Evolutionary conservation across 768 basidiomycete genomes (phyloP).

Genomic region (Holtermannia corniformis): DNA sequence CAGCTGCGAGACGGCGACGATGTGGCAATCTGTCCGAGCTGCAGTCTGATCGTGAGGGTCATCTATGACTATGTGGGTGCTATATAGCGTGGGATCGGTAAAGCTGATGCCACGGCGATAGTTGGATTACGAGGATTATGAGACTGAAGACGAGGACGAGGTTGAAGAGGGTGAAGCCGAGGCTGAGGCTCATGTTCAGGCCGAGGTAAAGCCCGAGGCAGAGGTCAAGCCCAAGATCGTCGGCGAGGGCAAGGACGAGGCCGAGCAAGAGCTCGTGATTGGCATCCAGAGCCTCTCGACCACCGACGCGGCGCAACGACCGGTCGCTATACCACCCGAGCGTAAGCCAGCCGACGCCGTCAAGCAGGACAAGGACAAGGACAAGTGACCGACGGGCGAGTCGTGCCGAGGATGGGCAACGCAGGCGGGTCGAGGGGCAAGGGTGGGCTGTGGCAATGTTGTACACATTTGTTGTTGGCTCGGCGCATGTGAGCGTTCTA

Average conservation of each 20-base stretch:
- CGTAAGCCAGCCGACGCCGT: too few relatives aligned
- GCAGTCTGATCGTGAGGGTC: constrained; percentile 82
- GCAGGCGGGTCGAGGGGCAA: too few relatives aligned
- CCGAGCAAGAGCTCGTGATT: too few relatives aligned
- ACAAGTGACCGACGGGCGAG: too few relatives aligned
- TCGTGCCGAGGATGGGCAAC: too few relatives aligned
- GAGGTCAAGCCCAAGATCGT: not conserved
- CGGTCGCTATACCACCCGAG: too few relatives aligned
- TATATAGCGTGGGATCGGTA: not conserved
- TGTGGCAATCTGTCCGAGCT: constrained; percentile 91
- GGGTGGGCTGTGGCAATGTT: too few relatives aligned
- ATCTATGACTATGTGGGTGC: constrained; percentile 83
- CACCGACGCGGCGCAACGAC: too few relatives aligned
- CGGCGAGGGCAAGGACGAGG: not conserved
- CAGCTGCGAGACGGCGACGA: constrained; percentile 87
- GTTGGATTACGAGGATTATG: constrained; percentile 27
- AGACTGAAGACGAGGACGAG: constrained; percentile 35
- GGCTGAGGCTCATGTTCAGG: constrained; percentile 37
- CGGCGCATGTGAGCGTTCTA: too few relatives aligned
- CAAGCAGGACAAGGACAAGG: too few relatives aligned
- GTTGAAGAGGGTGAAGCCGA: constrained; percentile 19
- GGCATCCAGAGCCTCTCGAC: too few relatives aligned
- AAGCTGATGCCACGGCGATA: constrained; percentile 7
- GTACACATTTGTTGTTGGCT: too few relatives aligned
- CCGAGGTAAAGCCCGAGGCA: not conserved